phyloP scores from a whole-genome alignment of 2,329 filamentous ascomycete species.

The Tolypocladium tundrense region DNA sequence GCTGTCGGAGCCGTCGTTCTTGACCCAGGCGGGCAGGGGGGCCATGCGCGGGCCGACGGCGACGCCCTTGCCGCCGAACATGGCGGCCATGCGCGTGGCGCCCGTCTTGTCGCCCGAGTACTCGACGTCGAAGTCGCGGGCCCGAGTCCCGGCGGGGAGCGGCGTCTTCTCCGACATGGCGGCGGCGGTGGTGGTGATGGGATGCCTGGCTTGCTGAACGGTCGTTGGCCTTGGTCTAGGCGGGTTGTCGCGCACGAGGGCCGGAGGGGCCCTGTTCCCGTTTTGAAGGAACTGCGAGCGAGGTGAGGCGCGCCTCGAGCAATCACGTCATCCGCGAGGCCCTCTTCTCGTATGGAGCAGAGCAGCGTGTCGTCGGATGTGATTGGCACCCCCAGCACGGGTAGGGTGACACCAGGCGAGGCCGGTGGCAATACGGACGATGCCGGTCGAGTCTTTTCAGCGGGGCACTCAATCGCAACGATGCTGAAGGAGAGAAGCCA shows the following conservation, averaged over 20 bases:
- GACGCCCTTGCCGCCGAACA: slow-evolving; percentile 29
- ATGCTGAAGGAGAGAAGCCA: neutral
- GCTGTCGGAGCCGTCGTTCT: slow-evolving; percentile 27
- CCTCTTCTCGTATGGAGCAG: neutral
- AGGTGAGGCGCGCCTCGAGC: neutral
- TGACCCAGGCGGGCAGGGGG: slow-evolving; percentile 27
- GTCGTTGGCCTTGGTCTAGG: too few species aligned
- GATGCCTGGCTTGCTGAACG: neutral
- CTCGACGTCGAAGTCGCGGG: slow-evolving; percentile 16
- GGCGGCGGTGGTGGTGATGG: neutral
- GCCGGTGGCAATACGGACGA: neutral
- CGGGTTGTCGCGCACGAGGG: neutral
- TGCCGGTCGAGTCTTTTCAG: neutral
- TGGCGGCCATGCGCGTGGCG: slow-evolving; percentile 15
- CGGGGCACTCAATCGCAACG: neutral
- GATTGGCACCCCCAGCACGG: neutral
- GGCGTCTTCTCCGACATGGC: slow-evolving; percentile 16
- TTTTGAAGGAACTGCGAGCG: neutral
- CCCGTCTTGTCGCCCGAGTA: slow-evolving; percentile 5
- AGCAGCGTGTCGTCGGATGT: neutral
- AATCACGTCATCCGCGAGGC: neutral
- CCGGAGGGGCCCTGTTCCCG: neutral
- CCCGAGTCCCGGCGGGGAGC: neutral
- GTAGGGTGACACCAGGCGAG: neutral
- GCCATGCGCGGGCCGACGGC: slow-evolving; percentile 42